These are phyloP conservation scores for Cyanidioschyzon merolae DNA, from an alignment of 23 red algal genomes.

Conservation along the genomic window DNA sequence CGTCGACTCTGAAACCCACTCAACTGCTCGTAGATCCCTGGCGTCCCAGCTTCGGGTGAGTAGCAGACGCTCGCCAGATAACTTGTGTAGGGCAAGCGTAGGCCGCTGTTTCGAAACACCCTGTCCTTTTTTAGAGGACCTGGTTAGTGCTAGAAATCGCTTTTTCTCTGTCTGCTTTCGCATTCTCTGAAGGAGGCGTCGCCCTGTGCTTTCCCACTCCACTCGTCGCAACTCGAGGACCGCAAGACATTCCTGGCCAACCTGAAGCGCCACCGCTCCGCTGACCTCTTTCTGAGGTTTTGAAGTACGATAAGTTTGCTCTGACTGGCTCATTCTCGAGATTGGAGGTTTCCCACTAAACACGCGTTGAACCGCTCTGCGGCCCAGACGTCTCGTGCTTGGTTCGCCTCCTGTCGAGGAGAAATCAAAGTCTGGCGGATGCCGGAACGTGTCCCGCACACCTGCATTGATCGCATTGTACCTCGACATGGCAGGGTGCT, in stretches of 20 bases:
- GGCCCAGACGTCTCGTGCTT: too few relatives aligned
- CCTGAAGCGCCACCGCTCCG: not conserved
- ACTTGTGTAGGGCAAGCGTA: not conserved
- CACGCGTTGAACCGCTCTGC: too few relatives aligned
- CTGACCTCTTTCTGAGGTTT: too few relatives aligned
- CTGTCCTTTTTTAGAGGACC: not conserved
- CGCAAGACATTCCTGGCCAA: not conserved
- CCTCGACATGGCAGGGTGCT: too few relatives aligned
- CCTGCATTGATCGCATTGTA: too few relatives aligned
- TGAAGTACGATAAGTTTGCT: too few relatives aligned
- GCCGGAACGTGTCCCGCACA: too few relatives aligned
- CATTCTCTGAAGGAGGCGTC: not conserved
- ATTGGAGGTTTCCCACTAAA: too few relatives aligned
- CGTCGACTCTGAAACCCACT: not conserved
- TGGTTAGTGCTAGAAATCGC: not conserved
- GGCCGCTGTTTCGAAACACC: not conserved
- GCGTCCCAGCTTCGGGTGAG: constrained; percentile 8
- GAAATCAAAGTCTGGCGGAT: too few relatives aligned
- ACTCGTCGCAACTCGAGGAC: not conserved
- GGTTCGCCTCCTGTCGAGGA: too few relatives aligned
- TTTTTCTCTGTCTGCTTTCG: not conserved
- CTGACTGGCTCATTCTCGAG: too few relatives aligned
- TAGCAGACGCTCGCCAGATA: not conserved
- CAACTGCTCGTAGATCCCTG: not conserved
- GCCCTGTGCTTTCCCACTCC: not conserved